Percentiles rank a stretch among this genome's conserved stretches.
phyloP scores from a whole-genome alignment of 345 rosid species.

The Heritiera fomes region DNA sequence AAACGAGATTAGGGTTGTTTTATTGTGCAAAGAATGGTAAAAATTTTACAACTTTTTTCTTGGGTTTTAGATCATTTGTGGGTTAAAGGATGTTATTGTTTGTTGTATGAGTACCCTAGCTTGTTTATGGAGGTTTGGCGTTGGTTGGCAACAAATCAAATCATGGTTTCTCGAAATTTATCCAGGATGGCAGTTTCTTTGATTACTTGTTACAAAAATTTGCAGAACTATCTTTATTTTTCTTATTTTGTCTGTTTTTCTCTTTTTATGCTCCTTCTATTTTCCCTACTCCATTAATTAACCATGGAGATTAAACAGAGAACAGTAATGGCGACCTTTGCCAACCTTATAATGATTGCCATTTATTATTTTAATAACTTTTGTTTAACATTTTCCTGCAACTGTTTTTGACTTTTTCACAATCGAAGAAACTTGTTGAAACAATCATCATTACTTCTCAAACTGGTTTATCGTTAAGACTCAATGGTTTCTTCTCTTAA shows the following conservation, averaged over 20 bases:
- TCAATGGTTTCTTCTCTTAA: background rate
- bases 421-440: background rate
- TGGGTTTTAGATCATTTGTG: background rate
- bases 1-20: constrained; percentile 26
- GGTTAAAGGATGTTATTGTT: background rate
- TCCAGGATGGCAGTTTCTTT: background rate
- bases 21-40: background rate
- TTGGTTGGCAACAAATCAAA: background rate
- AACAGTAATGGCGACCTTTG: constrained; percentile 9
- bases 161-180: constrained; percentile 3
- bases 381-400: background rate
- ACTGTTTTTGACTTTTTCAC: constrained; percentile 7
- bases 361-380: constrained; percentile 14
- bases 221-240: background rate
- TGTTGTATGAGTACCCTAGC: background rate
- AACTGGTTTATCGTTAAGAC: background rate
- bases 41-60: background rate
- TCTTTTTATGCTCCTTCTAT: background rate
- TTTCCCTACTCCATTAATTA: background rate
- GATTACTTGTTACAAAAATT: background rate
- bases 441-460: too few species aligned
- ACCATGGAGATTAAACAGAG: background rate
- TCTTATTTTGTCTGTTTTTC: background rate
- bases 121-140: background rate
- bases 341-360: constrained; percentile 35